These are phyloP conservation scores for Lonicera japonica DNA, from an alignment of 129 eudicot species.

Conservation along the genomic window DNA sequence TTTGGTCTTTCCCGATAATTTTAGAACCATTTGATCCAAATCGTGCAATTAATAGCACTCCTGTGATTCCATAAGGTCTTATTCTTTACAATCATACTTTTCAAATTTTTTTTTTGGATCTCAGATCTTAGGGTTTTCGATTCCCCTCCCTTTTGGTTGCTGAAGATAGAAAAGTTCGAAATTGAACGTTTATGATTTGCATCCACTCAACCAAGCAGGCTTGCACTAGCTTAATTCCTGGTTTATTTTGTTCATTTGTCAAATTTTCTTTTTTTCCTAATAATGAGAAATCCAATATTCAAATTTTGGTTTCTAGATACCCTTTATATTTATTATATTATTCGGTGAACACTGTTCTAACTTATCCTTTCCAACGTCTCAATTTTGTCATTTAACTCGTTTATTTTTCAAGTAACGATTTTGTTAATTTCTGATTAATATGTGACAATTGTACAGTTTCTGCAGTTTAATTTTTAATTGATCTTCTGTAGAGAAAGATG, in stretches of 20 bases:
- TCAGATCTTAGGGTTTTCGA: conserved; percentile 7
- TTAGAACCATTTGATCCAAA: not conserved
- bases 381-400: not conserved
- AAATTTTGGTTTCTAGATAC: too few relatives aligned
- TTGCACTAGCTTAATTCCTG: too few relatives aligned
- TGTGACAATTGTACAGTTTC: not conserved
- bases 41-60: not conserved
- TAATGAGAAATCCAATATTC: too few relatives aligned
- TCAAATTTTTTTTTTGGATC: not conserved
- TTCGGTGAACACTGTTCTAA: too few relatives aligned
- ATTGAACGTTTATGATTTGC: too few relatives aligned
- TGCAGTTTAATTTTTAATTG: not conserved
- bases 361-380: not conserved
- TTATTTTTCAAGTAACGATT: not conserved
- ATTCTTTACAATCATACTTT: not conserved
- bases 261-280: too few relatives aligned
- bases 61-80: not conserved
- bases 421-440: not conserved
- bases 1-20: not conserved
- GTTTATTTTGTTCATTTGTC: too few relatives aligned
- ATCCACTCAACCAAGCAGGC: too few relatives aligned
- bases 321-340: too few relatives aligned
- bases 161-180: too few relatives aligned
- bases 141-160: not conserved
- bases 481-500: too few relatives aligned